These are phyloP conservation scores for Vitis hybrid DNA, from an alignment of 177 flowering plant genomes.

Conservation along the genomic window DNA sequence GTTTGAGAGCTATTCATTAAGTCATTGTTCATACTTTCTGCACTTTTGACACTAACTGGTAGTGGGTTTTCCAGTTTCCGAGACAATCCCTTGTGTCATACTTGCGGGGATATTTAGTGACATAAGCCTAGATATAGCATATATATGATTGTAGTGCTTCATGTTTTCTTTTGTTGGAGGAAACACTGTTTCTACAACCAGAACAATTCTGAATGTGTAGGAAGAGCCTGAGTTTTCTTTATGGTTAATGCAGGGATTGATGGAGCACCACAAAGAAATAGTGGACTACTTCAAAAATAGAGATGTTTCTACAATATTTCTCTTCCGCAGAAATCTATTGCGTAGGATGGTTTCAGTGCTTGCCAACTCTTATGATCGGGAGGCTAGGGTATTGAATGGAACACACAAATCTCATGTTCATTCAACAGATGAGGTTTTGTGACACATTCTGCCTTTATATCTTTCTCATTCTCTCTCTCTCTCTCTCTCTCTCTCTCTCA, in stretches of 20 bases:
- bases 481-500: slow-evolving; percentile 11
- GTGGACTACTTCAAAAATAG: slow-evolving; percentile 64
- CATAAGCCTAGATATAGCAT: background rate
- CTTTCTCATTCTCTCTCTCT: slow-evolving; percentile 22
- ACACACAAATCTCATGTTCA: slow-evolving; percentile 95
- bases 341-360: slow-evolving; percentile 81
- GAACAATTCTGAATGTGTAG: too few species aligned
- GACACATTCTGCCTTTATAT: slow-evolving; percentile 3
- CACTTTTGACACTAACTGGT: too few species aligned
- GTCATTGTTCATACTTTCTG: too few species aligned
- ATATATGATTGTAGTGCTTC: background rate
- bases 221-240: background rate
- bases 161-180: background rate
- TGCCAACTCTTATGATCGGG: slow-evolving; percentile 80
- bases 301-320: slow-evolving; percentile 78
- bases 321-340: slow-evolving; percentile 74
- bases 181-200: too few species aligned
- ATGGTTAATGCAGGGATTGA: slow-evolving; percentile 61
- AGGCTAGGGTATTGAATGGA: slow-evolving; percentile 76
- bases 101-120: too few species aligned
- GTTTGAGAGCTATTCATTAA: too few species aligned
- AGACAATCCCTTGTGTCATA: too few species aligned
- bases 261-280: slow-evolving; percentile 70
- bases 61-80: too few species aligned
- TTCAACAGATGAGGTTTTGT: slow-evolving; percentile 62